A percentile compares a stretch with the other conserved stretches of the same genome.
Conservation (phyloP, 257 asterid species). For the Solanum neorickii region DNA sequence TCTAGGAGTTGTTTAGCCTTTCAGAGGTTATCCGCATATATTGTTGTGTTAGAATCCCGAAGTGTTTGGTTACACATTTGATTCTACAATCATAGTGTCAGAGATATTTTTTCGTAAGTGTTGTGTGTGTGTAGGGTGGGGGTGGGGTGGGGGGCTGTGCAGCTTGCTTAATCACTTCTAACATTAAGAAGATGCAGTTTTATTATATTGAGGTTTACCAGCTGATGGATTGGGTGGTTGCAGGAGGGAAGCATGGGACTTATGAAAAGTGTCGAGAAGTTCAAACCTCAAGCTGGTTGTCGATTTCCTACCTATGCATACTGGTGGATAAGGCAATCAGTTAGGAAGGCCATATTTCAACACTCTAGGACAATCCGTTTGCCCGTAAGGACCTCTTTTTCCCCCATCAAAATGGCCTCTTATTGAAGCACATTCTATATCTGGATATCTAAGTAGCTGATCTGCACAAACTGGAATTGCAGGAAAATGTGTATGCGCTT, state of each 20-base stretch:
- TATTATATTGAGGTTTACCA: not conserved
- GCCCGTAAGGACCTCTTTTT: slow-evolving; percentile 54
- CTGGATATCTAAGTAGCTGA: slow-evolving; percentile 1
- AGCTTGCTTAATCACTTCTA: not conserved
- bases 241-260: slow-evolving; percentile 95
- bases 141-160: not conserved
- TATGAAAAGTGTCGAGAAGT: slow-evolving; percentile 87
- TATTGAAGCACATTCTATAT: not conserved
- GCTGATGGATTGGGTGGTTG: slow-evolving; percentile 13
- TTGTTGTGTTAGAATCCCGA: not conserved
- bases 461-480: slow-evolving; percentile 13
- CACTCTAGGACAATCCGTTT: slow-evolving; percentile 87
- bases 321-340: slow-evolving; percentile 89
- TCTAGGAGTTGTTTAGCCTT: not conserved
- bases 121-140: not conserved
- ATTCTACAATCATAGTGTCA: not conserved
- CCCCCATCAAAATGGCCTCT: slow-evolving; percentile 16
- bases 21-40: not conserved
- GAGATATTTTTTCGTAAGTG: not conserved
- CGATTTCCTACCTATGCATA: slow-evolving; percentile 87
- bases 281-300: slow-evolving; percentile 79
- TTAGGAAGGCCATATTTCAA: slow-evolving; percentile 77
- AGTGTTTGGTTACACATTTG: not conserved
- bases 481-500: slow-evolving; percentile 74
- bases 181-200: not conserved